Conservation (phyloP, 2,329 filamentous ascomycete species). For the Aspergillus vadensis region DNA sequence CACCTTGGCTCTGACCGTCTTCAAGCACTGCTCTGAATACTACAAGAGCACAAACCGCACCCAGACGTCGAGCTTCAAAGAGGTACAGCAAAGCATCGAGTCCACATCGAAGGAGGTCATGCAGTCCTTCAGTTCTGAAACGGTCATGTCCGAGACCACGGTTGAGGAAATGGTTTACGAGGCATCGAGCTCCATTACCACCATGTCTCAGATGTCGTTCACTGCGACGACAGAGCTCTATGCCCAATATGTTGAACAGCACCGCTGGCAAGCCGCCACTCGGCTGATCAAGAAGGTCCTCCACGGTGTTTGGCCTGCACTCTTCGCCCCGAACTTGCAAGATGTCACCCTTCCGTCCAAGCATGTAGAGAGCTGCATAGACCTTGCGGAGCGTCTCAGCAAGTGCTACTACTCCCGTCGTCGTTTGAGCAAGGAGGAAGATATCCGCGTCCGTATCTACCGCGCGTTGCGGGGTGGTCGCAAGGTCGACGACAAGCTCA, state of each 20-base stretch:
- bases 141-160: slow-evolving; percentile 44
- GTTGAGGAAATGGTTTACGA: slow-evolving; percentile 50
- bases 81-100: slow-evolving; percentile 49
- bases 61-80: slow-evolving; percentile 38
- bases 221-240: slow-evolving; percentile 45
- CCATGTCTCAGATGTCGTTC: slow-evolving; percentile 45
- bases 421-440: slow-evolving; percentile 39
- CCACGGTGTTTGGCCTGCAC: slow-evolving; percentile 49
- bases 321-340: slow-evolving; percentile 49
- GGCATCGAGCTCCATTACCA: slow-evolving; percentile 41
- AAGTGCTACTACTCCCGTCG: slow-evolving; percentile 48
- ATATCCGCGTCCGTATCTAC: slow-evolving; percentile 41
- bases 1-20: slow-evolving; percentile 50
- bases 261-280: slow-evolving; percentile 52
- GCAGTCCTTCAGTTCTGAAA: slow-evolving; percentile 35
- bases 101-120: slow-evolving; percentile 48
- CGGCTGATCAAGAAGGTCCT: slow-evolving; percentile 50
- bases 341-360: slow-evolving; percentile 48
- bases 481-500: slow-evolving; percentile 34
- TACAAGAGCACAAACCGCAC: slow-evolving; percentile 44
- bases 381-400: slow-evolving; percentile 50
- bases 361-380: slow-evolving; percentile 49
- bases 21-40: slow-evolving; percentile 47
- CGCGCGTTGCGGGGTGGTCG: slow-evolving; percentile 33
- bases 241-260: slow-evolving; percentile 48